Conservation (phyloP, 257 asterid genomes). For the Perilla frutescens region DNA sequence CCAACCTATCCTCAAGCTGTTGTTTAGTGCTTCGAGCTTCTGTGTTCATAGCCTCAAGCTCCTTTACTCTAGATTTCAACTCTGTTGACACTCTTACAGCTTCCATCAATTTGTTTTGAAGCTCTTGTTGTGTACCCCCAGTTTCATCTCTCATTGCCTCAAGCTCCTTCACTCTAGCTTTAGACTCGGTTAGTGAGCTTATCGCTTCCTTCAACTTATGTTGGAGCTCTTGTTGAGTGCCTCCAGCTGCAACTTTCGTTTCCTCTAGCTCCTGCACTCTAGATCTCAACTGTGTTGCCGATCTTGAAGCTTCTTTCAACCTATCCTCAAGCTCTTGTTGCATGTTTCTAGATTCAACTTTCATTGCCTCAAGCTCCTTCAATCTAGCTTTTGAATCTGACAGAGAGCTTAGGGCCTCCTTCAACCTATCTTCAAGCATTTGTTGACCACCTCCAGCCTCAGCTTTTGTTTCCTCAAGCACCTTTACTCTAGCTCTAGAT, state of each 20-base stretch:
- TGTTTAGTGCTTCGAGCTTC: conserved; percentile 34
- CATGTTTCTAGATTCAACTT: neutral
- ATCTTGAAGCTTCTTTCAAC: conserved; percentile 48
- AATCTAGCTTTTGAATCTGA: conserved; percentile 53
- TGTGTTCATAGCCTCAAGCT: conserved; percentile 36
- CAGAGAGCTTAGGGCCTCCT: conserved; percentile 42
- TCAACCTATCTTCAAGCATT: conserved; percentile 53
- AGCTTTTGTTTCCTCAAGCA: conserved; percentile 35
- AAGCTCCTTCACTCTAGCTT: conserved; percentile 53
- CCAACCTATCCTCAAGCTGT: conserved; percentile 55
- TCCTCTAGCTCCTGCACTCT: conserved; percentile 50
- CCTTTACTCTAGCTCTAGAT: conserved; percentile 53
- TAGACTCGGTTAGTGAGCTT: conserved; percentile 48
- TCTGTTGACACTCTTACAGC: conserved; percentile 39
- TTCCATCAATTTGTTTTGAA: conserved; percentile 61
- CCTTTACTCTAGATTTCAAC: conserved; percentile 53
- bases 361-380: conserved; percentile 57
- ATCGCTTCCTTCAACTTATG: conserved; percentile 43
- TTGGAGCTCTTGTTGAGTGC: conserved; percentile 49
- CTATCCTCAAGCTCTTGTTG: conserved; percentile 55
- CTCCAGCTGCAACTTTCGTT: conserved; percentile 33
- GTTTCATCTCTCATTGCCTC: conserved; percentile 38
- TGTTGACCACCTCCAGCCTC: conserved; percentile 24
- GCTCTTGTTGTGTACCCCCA: conserved; percentile 36
- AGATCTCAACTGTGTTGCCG: conserved; percentile 44